These are phyloP conservation scores for Dissophora ornata DNA, from an alignment of 192 early-diverging fungal species.

Conservation along the genomic window DNA sequence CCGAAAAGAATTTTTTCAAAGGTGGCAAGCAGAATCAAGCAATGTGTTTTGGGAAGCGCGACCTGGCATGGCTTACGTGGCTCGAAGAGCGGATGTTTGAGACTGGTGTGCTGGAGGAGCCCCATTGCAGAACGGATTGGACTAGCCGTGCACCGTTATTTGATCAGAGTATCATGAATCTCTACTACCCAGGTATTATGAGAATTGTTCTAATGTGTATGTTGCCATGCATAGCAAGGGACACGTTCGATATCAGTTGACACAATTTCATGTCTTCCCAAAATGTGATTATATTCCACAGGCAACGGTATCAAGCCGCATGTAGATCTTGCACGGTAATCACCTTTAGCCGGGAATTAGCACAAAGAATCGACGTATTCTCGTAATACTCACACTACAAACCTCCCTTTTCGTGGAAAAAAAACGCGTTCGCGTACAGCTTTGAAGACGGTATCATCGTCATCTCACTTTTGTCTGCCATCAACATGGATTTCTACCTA, in stretches of 20 bases:
- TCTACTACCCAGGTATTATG: constrained; percentile 52
- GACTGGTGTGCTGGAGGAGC: constrained; percentile 11
- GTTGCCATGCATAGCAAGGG: too few species aligned
- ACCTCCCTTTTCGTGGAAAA: too few species aligned
- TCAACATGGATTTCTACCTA: constrained; percentile 62
- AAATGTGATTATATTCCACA: too few species aligned
- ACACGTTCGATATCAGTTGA: too few species aligned
- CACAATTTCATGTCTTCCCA: too few species aligned
- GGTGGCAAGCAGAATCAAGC: constrained; percentile 57
- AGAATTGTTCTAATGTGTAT: too few species aligned
- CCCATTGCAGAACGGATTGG: constrained; percentile 14
- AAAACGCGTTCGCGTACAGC: too few species aligned
- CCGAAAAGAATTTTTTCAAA: constrained; percentile 41
- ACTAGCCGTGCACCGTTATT: constrained; percentile 56
- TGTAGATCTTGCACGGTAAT: constrained; percentile 61
- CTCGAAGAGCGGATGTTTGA: constrained; percentile 20
- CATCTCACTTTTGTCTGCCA: constrained; percentile 58
- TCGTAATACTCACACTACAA: too few species aligned
- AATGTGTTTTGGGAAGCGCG: constrained; percentile 61
- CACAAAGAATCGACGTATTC: too few species aligned
- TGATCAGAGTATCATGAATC: constrained; percentile 64
- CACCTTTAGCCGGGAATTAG: too few species aligned
- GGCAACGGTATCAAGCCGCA: constrained; percentile 62
- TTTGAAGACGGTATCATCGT: constrained; percentile 66
- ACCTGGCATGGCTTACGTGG: constrained; percentile 47